Conservation (phyloP, 495 filamentous ascomycete genomes). For the Aspergillus incahuasiensis region DNA sequence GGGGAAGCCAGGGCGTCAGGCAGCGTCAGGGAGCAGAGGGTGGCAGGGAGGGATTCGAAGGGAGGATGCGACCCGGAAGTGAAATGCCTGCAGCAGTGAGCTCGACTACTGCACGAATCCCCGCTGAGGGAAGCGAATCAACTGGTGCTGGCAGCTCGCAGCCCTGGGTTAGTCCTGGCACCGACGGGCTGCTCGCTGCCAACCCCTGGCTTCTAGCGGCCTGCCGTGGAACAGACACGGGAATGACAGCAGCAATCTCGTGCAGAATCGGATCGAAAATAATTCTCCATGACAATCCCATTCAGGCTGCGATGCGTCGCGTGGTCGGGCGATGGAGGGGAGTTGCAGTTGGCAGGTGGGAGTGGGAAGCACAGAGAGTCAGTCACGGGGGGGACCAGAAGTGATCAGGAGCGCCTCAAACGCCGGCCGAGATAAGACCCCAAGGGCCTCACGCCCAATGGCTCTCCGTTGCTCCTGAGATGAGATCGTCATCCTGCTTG, state of each 20-base stretch:
- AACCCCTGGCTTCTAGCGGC: constrained; percentile 7
- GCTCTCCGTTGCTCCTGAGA: background rate
- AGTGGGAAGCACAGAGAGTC: background rate
- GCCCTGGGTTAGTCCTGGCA: constrained; percentile 3
- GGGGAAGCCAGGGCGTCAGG: constrained; percentile 7
- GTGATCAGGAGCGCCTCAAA: constrained; percentile 14
- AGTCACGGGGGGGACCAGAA: background rate
- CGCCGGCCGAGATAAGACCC: constrained; percentile 13
- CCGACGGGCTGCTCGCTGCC: background rate
- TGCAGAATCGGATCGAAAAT: constrained; percentile 1
- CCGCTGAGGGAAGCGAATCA: constrained; percentile 20
- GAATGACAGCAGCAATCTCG: background rate
- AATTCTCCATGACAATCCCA: background rate
- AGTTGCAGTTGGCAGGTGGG: background rate
- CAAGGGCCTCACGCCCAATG: constrained; percentile 10
- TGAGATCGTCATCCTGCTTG: constrained; percentile 3
- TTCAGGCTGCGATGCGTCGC: background rate
- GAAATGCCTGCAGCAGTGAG: constrained; percentile 19
- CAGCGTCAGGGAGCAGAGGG: constrained; percentile 7
- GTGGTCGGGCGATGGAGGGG: background rate
- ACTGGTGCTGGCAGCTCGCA: constrained; percentile 10
- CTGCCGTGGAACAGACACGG: constrained; percentile 6
- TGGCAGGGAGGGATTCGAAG: constrained; percentile 3
- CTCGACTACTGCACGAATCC: constrained; percentile 17
- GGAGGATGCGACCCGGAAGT: constrained; percentile 16